Evolutionary conservation across 805 yeast genomes (phyloP), one percentile per base, ranked within the genome.

Genomic region (Metschnikowia lochheadii): DNA sequence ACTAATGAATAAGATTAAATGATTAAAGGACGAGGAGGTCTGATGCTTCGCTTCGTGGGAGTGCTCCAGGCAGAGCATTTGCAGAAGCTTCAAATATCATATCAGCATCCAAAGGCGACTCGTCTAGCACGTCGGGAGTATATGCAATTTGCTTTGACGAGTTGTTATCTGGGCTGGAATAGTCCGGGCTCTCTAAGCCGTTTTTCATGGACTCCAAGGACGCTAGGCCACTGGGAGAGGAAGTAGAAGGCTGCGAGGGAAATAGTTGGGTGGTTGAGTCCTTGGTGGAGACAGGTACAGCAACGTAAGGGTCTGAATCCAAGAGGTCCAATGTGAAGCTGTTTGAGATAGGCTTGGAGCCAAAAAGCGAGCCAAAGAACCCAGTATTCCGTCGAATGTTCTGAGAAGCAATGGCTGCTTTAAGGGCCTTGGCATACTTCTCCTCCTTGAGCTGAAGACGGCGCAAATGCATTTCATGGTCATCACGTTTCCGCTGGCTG

Each of bases 391-490:
- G 61, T 40, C 54, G 56, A 2, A 51, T 44, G 40, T 54, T 54
- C 39, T 58, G 63, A 26, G 61, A 64, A 13, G 55, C 54, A 13
- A 64, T 62, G 6, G 71, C 70, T 5, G 62, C 59, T 37, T 61
- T 56, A 23, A 70, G 46, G 26, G 63, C 64, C 42, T 59, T 57
- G 42, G 69, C 76, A 47, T 68, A 70, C 51, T 72, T 70, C 50
- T 68, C 74, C 54, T 73, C 77, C 57, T 70, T 72, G 41, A 56
- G 53, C 50, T 62, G 65, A 32, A 73, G 56, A 48, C 72, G 67
- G 42, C 60, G 61, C 15, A 73, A 60, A 45, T 67, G 69, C 40
- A 60, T 42, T 49, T 73, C 77, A 53, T 72, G 76, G 53, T 73
- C 78, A 43, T 61, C 62, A 32, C 67, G 61, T 50, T 68, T 69